These are phyloP conservation scores for Maudiozyma bulderi DNA, from an alignment of 805 yeast genomes.

Conservation along the genomic window DNA sequence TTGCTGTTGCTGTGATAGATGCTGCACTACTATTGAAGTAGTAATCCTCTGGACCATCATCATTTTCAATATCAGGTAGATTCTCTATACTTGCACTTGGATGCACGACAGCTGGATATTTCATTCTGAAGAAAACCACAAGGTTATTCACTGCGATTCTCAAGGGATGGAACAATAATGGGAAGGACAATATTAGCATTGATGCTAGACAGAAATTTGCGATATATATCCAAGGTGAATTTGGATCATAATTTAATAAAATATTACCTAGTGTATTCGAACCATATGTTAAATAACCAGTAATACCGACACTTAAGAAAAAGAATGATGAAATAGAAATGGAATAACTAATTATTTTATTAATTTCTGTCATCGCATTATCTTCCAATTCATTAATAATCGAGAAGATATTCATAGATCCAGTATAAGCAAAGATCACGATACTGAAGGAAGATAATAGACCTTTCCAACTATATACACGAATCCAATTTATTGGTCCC, in stretches of 20 bases:
- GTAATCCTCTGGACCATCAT: constrained; percentile 4
- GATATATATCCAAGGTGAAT: constrained; percentile 36
- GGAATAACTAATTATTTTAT: constrained; percentile 37
- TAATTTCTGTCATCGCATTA: constrained; percentile 40
- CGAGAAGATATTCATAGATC: constrained; percentile 73
- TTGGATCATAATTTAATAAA: constrained; percentile 53
- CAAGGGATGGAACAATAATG: constrained; percentile 75
- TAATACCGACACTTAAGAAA: constrained; percentile 54
- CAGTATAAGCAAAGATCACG: constrained; percentile 71
- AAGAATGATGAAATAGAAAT: constrained; percentile 44
- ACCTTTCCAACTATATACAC: constrained; percentile 36
- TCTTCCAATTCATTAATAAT: constrained; percentile 60
- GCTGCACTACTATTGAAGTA: background rate
- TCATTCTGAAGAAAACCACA: constrained; percentile 35
- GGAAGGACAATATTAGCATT: constrained; percentile 70
- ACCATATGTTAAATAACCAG: constrained; percentile 74
- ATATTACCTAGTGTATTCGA: constrained; percentile 54
- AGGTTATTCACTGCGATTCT: constrained; percentile 66
- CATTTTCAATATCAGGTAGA: background rate
- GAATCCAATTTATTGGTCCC: constrained; percentile 35
- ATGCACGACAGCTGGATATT: background rate
- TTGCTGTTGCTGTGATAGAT: background rate
- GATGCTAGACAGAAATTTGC: constrained; percentile 57
- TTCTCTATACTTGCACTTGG: background rate
- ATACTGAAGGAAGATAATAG: constrained; percentile 60